Conservation (phyloP, 2,329 filamentous ascomycete species). For the Botryotinia calthae region DNA sequence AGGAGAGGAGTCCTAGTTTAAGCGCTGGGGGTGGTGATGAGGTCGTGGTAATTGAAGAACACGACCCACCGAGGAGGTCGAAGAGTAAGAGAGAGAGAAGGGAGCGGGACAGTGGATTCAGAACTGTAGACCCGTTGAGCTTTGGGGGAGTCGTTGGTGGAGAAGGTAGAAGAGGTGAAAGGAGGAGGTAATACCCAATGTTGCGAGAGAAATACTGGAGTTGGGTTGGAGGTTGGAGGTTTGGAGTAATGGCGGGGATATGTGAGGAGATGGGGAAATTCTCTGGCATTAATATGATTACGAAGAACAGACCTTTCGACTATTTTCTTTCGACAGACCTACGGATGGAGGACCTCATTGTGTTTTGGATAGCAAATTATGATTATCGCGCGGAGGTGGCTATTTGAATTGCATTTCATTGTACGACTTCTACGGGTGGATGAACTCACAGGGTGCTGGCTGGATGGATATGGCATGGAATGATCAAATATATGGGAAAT, state of each 20-base stretch:
- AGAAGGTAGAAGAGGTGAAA: constrained; percentile 29
- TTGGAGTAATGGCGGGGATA: neutral
- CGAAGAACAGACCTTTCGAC: neutral
- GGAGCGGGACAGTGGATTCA: constrained; percentile 35
- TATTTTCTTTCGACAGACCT: neutral
- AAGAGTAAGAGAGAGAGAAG: constrained; percentile 33
- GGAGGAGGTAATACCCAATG: constrained; percentile 22
- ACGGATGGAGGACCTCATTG: neutral
- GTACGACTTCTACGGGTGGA: neutral
- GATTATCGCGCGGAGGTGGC: neutral
- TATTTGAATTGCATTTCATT: neutral
- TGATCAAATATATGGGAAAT: neutral
- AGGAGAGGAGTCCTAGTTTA: constrained; percentile 21
- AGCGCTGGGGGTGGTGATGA: constrained; percentile 35
- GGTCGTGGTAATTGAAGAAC: constrained; percentile 40
- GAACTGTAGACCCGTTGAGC: constrained; percentile 37
- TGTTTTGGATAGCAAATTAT: neutral
- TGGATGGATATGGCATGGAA: neutral
- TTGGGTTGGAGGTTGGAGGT: neutral
- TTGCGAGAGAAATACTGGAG: neutral
- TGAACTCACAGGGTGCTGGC: neutral
- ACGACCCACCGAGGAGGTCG: constrained; percentile 36
- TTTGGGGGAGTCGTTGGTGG: constrained; percentile 36
- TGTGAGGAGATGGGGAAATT: neutral
- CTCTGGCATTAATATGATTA: neutral